These are phyloP conservation scores for Vitis amurensis DNA, from an alignment of 164 flowering plant species.

Conservation along the genomic window DNA sequence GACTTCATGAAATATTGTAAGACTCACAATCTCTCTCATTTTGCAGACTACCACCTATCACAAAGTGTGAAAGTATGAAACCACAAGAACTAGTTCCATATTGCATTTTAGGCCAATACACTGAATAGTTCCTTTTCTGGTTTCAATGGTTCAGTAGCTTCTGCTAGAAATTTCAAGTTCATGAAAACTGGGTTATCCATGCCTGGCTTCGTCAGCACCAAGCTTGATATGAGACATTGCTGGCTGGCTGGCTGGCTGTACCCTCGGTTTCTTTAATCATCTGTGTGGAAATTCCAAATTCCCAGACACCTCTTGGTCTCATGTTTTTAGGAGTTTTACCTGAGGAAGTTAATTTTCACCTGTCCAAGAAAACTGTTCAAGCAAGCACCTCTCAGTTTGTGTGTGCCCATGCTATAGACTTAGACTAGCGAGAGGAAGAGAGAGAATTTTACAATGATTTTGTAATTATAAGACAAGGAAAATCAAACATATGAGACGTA, in stretches of 20 bases:
- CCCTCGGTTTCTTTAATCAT: neutral
- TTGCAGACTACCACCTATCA: neutral
- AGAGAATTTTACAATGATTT: slow-evolving; percentile 16
- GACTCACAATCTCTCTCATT: neutral
- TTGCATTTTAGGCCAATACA: neutral
- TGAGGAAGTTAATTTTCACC: slow-evolving; percentile 9
- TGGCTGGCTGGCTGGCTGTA: neutral
- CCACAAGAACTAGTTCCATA: neutral
- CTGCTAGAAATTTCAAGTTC: neutral
- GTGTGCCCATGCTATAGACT: slow-evolving; percentile 2
- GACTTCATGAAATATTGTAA: slow-evolving; percentile 10
- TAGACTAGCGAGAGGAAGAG: neutral
- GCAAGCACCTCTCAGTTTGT: too few species aligned
- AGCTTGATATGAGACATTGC: slow-evolving; percentile 4
- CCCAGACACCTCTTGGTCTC: slow-evolving; percentile 7
- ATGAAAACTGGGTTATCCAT: neutral
- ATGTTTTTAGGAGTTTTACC: slow-evolving; percentile 8
- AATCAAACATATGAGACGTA: slow-evolving; percentile 6
- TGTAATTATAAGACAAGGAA: slow-evolving; percentile 10
- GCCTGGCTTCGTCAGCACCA: neutral
- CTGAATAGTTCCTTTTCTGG: neutral
- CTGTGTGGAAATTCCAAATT: slow-evolving; percentile 7
- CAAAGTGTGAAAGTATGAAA: neutral
- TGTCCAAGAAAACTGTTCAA: slow-evolving; percentile 3
- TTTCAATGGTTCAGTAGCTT: neutral